Percentiles rank a stretch among this genome's conserved stretches.
Conservation (phyloP, 495 filamentous ascomycete species). For the Neurospora cerealis region DNA sequence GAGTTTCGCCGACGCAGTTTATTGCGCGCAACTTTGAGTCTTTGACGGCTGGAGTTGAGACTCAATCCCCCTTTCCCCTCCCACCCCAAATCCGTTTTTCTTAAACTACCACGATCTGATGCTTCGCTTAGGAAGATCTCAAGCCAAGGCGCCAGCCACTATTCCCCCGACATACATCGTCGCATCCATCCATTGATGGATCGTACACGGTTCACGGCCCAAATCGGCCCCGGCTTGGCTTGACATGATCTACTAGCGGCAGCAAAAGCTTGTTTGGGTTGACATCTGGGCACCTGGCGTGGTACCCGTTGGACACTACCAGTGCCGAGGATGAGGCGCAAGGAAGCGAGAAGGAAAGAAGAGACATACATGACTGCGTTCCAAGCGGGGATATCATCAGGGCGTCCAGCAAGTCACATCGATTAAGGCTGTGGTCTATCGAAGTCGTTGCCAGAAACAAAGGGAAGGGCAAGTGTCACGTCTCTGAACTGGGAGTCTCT, state of each 20-base stretch:
- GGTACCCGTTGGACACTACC: neutral
- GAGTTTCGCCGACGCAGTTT: neutral
- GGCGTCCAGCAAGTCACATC: neutral
- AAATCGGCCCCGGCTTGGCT: neutral
- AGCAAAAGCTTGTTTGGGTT: neutral
- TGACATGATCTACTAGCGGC: neutral
- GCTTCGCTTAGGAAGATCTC: neutral
- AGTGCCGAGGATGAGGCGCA: neutral
- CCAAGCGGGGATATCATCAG: neutral
- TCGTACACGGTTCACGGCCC: neutral
- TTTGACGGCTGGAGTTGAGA: neutral
- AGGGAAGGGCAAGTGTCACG: neutral
- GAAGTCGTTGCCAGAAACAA: neutral
- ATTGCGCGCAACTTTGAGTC: neutral
- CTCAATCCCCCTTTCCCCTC: neutral
- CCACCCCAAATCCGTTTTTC: neutral
- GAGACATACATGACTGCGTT: neutral
- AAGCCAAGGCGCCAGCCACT: neutral
- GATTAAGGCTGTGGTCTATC: neutral
- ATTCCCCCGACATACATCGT: neutral
- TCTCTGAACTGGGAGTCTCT: neutral
- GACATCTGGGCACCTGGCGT: neutral
- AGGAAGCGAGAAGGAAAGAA: neutral
- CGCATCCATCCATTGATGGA: neutral
- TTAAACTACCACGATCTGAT: neutral